Evolutionary conservation across 2,329 filamentous ascomycete genomes (phyloP).

Genomic region (Seiridium cupressi): DNA sequence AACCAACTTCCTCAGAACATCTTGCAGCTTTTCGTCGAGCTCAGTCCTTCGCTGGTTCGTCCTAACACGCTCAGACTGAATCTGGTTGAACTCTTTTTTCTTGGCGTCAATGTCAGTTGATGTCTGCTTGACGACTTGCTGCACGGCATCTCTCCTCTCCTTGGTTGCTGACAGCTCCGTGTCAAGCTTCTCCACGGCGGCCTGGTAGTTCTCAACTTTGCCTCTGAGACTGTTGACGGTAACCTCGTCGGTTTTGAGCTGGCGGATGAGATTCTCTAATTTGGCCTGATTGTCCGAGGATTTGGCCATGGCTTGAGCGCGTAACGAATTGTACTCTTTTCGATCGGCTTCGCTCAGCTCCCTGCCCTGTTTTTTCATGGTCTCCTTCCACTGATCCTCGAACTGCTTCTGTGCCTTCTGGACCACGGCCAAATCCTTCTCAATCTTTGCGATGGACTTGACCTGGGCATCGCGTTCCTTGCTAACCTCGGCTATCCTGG

Average conservation of each 20-base stretch:
- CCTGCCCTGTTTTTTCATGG: conserved; percentile 81
- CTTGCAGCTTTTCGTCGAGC: conserved; percentile 86
- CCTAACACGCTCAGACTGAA: conserved; percentile 80
- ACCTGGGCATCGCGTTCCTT: conserved; percentile 76
- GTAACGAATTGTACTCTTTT: conserved; percentile 83
- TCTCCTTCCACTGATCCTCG: conserved; percentile 82
- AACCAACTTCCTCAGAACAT: conserved; percentile 74
- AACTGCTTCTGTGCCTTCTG: conserved; percentile 87
- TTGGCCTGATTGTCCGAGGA: conserved; percentile 79
- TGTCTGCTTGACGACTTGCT: conserved; percentile 64
- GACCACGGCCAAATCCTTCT: conserved; percentile 79
- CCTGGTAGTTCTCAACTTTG: conserved; percentile 78
- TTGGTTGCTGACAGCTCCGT: conserved; percentile 67
- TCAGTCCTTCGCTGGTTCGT: conserved; percentile 82
- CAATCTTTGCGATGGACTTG: conserved; percentile 66
- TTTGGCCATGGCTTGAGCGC: conserved; percentile 79
- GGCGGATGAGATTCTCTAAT: conserved; percentile 81
- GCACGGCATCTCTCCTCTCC: conserved; percentile 64
- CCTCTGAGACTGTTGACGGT: conserved; percentile 86
- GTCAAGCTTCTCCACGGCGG: conserved; percentile 70
- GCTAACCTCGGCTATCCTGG: conserved; percentile 66
- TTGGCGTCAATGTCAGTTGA: conserved; percentile 78
- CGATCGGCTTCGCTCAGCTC: conserved; percentile 83
- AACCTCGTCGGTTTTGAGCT: conserved; percentile 87
- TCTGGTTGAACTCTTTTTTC: conserved; percentile 85